A percentile compares a stretch with the other conserved stretches of the same genome.
These are phyloP conservation scores for Protomyces arabidopsidicola DNA, from an alignment of 1,139 yeast species.

Conservation along the genomic window DNA sequence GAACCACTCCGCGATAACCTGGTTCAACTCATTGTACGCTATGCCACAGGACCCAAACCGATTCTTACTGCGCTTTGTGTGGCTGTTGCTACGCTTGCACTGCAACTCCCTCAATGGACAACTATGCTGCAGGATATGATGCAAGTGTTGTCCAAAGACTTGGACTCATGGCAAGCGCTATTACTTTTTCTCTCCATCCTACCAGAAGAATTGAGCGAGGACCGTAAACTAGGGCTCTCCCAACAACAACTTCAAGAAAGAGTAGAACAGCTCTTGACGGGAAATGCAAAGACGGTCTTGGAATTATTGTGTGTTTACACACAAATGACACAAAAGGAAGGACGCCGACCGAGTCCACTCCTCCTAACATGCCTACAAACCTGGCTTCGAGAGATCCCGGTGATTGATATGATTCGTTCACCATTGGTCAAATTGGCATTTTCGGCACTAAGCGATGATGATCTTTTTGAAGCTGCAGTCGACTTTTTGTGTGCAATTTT, in stretches of 20 bases:
- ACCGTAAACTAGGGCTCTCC: conserved; percentile 69
- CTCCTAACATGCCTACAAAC: conserved; percentile 75
- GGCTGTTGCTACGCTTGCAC: conserved; percentile 72
- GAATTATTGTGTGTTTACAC: conserved; percentile 39
- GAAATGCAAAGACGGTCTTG: conserved; percentile 67
- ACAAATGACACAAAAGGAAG: conserved; percentile 42
- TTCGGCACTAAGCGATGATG: conserved; percentile 58
- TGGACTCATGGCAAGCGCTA: conserved; percentile 41
- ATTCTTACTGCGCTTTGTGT: conserved; percentile 76
- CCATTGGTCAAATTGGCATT: conserved; percentile 65
- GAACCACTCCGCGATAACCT: conserved; percentile 59
- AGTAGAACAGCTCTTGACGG: conserved; percentile 56
- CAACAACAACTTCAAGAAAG: conserved; percentile 73
- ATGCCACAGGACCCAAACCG: conserved; percentile 48
- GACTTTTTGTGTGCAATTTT: conserved; percentile 79
- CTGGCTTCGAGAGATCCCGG: conserved; percentile 83
- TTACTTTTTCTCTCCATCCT: conserved; percentile 77
- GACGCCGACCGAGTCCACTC: conserved; percentile 41
- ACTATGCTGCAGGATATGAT: conserved; percentile 68
- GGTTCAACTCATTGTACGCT: conserved; percentile 51
- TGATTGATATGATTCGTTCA: conserved; percentile 59
- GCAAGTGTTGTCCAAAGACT: conserved; percentile 45
- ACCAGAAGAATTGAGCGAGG: conserved; percentile 85
- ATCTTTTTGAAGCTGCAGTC: conserved; percentile 70
- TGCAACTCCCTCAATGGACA: conserved; percentile 71